Conservation (phyloP, 2,329 filamentous ascomycete species). For the Geosmithia morbida region DNA sequence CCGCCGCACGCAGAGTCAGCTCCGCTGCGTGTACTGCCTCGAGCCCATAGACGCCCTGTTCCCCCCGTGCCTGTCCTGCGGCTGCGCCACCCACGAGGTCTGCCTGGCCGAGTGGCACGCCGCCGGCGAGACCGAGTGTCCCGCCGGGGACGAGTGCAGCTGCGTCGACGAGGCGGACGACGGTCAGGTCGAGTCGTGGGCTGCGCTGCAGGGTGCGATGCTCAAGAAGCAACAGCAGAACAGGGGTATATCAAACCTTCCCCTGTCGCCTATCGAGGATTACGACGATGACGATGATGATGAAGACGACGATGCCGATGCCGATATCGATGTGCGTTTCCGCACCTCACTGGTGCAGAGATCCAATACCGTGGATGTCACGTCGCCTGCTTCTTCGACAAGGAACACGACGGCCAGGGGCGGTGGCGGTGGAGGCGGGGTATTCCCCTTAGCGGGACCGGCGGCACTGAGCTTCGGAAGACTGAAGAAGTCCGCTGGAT, state of each 20-base stretch:
- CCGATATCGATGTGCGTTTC: not conserved
- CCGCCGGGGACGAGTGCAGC: constrained; percentile 50
- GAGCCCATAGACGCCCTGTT: constrained; percentile 47
- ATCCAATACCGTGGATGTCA: not conserved
- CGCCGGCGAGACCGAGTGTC: constrained; percentile 40
- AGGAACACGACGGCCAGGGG: not conserved
- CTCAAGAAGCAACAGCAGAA: constrained; percentile 12
- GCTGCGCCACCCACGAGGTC: constrained; percentile 44
- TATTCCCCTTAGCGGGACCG: constrained; percentile 9
- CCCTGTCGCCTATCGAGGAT: constrained; percentile 11
- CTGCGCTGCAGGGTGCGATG: constrained; percentile 26
- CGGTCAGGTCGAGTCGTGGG: constrained; percentile 47
- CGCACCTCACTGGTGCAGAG: not conserved
- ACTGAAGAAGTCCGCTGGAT: constrained; percentile 31
- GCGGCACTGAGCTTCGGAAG: constrained; percentile 31
- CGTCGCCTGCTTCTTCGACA: not conserved
- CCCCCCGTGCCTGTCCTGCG: constrained; percentile 46
- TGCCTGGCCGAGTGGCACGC: constrained; percentile 47
- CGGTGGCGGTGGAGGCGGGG: constrained; percentile 2
- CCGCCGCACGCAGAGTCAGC: constrained; percentile 37
- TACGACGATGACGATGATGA: constrained; percentile 13
- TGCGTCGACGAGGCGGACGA: constrained; percentile 41
- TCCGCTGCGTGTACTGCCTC: constrained; percentile 47
- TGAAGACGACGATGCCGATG: not conserved
- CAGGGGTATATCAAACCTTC: constrained; percentile 10